phyloP scores from a whole-genome alignment of 108 stramenopile species.

The Discostella pseudostelligera region DNA sequence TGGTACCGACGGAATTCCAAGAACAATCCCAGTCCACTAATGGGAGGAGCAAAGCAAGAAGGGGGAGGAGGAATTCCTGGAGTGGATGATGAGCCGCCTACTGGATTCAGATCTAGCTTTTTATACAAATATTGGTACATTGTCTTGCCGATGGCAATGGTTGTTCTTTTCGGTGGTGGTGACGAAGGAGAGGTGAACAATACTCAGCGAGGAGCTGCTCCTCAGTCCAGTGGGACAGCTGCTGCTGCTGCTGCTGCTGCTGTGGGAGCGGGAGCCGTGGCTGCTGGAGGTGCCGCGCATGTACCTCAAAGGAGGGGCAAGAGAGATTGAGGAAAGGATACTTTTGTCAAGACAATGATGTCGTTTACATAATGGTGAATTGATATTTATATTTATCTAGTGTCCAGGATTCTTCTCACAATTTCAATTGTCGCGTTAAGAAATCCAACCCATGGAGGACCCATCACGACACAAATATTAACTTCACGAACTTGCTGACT shows the following conservation, averaged over 20 bases:
- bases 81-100: conserved; percentile 30
- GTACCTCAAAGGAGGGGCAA: conserved; percentile 38
- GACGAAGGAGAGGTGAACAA: conserved; percentile 24
- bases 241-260: conserved; percentile 10
- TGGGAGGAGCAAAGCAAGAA: conserved; percentile 8
- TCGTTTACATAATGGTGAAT: background rate
- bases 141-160: conserved; percentile 61
- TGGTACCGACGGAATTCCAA: conserved; percentile 50
- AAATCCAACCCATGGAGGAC: too few species aligned
- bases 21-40: conserved; percentile 34
- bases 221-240: conserved; percentile 6
- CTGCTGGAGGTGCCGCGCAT: conserved; percentile 23
- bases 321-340: conserved; percentile 20
- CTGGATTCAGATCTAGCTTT: conserved; percentile 44
- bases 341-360: background rate
- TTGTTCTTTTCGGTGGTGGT: conserved; percentile 47
- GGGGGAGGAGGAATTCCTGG: conserved; percentile 15
- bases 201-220: conserved; percentile 5
- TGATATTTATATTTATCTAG: background rate
- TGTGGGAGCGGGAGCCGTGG: conserved; percentile 1
- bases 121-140: conserved; percentile 82
- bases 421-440: too few species aligned
- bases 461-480: background rate
- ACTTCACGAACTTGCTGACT: conserved; percentile 7
- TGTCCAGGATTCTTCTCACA: too few species aligned